Base-by-base conservation (phyloP, 1,284 basidiomycete species). In the Cutaneotrichosporon sp. region DNA sequence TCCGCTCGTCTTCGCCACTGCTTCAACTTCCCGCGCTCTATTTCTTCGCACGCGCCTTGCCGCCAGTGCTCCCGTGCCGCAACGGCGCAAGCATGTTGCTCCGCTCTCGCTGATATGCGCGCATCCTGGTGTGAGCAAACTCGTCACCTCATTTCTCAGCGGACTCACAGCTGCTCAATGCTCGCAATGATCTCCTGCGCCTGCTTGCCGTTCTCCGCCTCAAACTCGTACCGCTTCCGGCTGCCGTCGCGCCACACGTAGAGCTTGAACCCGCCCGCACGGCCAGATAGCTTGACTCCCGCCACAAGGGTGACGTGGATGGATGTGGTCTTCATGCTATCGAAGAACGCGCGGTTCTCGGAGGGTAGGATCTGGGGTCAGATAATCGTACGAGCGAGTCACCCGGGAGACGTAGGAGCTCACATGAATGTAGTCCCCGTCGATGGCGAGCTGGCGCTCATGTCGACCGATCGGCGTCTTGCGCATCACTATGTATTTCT, bases 151-250 rank as follows among this genome's bases (percentile, higher is more conserved):
- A n/a, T n/a, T n/a, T n/a, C n/a, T n/a, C n/a, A n/a, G n/a, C n/a
- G 34, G 12, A 61, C 69, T 65, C 57, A 71, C 70, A 72, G 51
- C 42, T 62, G 52, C 58, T 58, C 60, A 25, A 75, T 65, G 1
- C 66, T 63, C 4, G 55, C 51, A 11, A 74, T 64, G 37, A 75
- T 75, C 52, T 75, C 73, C 33, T 61, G 68, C 24, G 92, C 91
- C 53, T 85, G 73, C 66, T 84, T 84, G 0, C 86, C 79, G 63
- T 80, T 90, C 72, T 96, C 93, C 0, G 92, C 93, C 75, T 99
- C 96, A 69, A 97, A 97, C 66, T 98, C 94, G 70, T 97, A 98
- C 29, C 93, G 80, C 78, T 98, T 99, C 55, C 79, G 75, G 29
- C 83, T 81, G 10, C 82, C 80, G 43, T 86, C 84, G 37, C 84